phyloP scores from a whole-genome alignment of 2,329 filamentous ascomycete species.

The Clonostachys byssicola region DNA sequence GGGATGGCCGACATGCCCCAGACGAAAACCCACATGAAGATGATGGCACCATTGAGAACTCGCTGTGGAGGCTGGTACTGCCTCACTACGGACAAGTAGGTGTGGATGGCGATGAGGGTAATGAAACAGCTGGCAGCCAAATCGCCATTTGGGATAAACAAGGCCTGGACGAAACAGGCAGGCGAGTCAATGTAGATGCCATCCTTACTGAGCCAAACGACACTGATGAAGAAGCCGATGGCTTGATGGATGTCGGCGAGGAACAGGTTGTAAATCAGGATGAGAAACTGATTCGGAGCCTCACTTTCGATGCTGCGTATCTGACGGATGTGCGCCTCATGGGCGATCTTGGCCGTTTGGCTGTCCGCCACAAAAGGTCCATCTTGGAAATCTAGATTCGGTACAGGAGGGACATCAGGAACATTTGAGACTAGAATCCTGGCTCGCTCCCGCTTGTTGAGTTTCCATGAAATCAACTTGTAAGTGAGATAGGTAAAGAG shows the following conservation, averaged over 20 bases:
- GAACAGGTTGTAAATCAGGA: conserved; percentile 56
- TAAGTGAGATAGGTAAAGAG: conserved; percentile 1
- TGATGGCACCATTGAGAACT: conserved; percentile 35
- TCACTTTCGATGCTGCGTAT: background rate
- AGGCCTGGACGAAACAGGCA: conserved; percentile 50
- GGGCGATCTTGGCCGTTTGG: background rate
- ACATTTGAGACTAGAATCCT: background rate
- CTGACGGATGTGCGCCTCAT: background rate
- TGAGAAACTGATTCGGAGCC: conserved; percentile 50
- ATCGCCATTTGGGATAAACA: conserved; percentile 54
- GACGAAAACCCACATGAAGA: conserved; percentile 40
- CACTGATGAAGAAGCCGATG: conserved; percentile 49
- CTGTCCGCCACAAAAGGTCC: background rate
- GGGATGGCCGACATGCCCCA: conserved; percentile 24
- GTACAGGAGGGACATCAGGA: background rate
- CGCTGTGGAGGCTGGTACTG: conserved; percentile 38
- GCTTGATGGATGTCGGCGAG: conserved; percentile 55
- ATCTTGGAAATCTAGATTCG: background rate
- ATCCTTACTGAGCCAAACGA: conserved; percentile 43
- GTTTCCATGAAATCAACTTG: conserved; percentile 1
- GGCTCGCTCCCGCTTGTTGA: background rate
- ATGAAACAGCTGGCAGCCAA: conserved; percentile 54
- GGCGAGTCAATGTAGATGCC: conserved; percentile 39
- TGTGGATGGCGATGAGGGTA: conserved; percentile 52
- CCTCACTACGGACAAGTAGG: conserved; percentile 47